phyloP scores from a whole-genome alignment of 306 rosid species.

The Cucurbita moschata region DNA sequence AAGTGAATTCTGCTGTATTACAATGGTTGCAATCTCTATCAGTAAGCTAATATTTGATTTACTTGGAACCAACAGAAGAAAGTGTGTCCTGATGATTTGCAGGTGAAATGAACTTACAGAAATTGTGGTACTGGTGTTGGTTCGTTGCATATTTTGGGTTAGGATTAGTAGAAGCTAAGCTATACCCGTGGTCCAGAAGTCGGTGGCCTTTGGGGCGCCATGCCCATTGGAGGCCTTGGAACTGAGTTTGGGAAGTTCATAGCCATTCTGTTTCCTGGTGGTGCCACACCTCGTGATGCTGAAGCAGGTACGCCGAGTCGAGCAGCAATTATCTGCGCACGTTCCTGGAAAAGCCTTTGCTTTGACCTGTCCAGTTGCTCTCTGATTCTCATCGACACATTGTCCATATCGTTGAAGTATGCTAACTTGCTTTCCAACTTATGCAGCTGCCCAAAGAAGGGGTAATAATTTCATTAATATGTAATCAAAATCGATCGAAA shows the following conservation, averaged over 20 bases:
- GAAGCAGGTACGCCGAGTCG: constrained; percentile 60
- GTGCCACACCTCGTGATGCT: constrained; percentile 43
- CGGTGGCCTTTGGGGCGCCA: constrained; percentile 50
- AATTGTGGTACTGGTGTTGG: constrained; percentile 22
- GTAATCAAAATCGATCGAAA: neutral
- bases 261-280: constrained; percentile 42
- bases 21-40: constrained; percentile 13
- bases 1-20: neutral
- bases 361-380: constrained; percentile 79
- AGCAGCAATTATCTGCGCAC: constrained; percentile 71
- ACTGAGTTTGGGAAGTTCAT: constrained; percentile 39
- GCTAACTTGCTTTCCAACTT: constrained; percentile 72
- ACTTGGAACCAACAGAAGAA: constrained; percentile 44
- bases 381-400: constrained; percentile 52
- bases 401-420: constrained; percentile 62
- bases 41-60: constrained; percentile 12
- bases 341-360: constrained; percentile 82
- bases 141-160: constrained; percentile 22
- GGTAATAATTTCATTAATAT: constrained; percentile 2
- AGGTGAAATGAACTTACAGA: constrained; percentile 39
- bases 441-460: constrained; percentile 42
- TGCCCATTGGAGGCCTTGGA: constrained; percentile 43
- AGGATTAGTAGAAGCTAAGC: constrained; percentile 13
- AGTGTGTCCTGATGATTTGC: constrained; percentile 32
- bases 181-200: constrained; percentile 40